Evolutionary conservation across 192 early-diverging fungal genomes (phyloP), one percentile per base, ranked within the genome.

Genomic region (Chytriomyces confervae): DNA sequence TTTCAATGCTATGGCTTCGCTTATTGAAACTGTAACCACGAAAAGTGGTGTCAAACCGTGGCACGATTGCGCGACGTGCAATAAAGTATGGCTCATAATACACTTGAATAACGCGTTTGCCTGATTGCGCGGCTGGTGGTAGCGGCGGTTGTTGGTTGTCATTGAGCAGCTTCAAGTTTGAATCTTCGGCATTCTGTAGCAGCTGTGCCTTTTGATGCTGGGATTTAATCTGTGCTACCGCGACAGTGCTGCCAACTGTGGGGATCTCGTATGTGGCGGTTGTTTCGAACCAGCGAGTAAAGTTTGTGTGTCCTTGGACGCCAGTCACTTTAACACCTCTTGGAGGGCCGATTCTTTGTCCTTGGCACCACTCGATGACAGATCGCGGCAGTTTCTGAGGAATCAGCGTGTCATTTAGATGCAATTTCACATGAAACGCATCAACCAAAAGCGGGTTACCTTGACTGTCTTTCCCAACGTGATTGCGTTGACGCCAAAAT

Each of bases 21-120:
- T 83, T 83, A 53, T 83, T 83, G 69, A 83, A 83, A 16, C 66
- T 60, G 62, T 83, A 83, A 2, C 82, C 82, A 9, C 82, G 80
- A 29, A 83, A 83, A 23, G 61, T 36, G 76, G 72, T 75, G 61
- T 82, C 79, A 62, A 83, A 83, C 13, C 18, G 24, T 0, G 82
- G 82, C 7, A 83, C 20, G n/a, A 65, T 62, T 10, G 61, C 36
- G 36, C 73, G 10, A n/a, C 68, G 66, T 43, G 80, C 62, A 43
- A 83, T 61, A 46, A 75, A 69, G 69, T 83, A 83, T 8, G 82
- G 82, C 63, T 83, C 82, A 45, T 80, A 80, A 18, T 76, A 24
- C 24, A 79, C 65, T 50, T 70, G 44, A 10, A 70, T 20, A 57
- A 36, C 36, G 36, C 36, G 20, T 16, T 62, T 16, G 11, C 16